Percentiles rank a stretch among this genome's conserved stretches.
phyloP scores from a whole-genome alignment of 768 basidiomycete genomes.

The Kwoniella bestiolae region DNA sequence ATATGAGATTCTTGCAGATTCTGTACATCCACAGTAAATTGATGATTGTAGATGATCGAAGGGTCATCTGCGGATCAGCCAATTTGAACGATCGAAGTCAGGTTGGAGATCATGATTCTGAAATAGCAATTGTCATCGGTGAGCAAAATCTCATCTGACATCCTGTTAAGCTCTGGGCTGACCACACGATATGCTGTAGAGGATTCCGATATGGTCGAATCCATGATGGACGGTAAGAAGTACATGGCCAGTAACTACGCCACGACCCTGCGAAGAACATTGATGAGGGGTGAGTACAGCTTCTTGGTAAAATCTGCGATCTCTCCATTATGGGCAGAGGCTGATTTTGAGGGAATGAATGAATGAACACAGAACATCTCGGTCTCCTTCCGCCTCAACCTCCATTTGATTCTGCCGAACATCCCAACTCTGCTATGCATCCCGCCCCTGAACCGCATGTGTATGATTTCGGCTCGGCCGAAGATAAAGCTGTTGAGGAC shows the following conservation, averaged over 20 bases:
- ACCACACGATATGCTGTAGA: too few relatives aligned
- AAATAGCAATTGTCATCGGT: conserved; percentile 82
- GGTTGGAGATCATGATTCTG: conserved; percentile 85
- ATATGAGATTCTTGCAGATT: conserved; percentile 62
- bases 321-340: background rate
- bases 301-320: background rate
- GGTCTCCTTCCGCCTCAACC: conserved; percentile 80
- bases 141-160: too few relatives aligned
- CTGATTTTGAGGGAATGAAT: background rate
- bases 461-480: conserved; percentile 66
- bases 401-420: conserved; percentile 57
- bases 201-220: conserved; percentile 75
- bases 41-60: conserved; percentile 91
- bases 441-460: conserved; percentile 73
- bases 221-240: conserved; percentile 74
- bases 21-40: conserved; percentile 60
- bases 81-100: conserved; percentile 63
- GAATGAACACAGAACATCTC: conserved; percentile 70
- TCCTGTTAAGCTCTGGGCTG: too few relatives aligned
- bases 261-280: conserved; percentile 75
- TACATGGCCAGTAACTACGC: conserved; percentile 81
- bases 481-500: conserved; percentile 76
- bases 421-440: conserved; percentile 66
- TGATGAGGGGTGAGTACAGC: conserved; percentile 74
- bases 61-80: conserved; percentile 92